Conservation (phyloP, 208 protist genomes). For the Wallacemonas collosoma region DNA sequence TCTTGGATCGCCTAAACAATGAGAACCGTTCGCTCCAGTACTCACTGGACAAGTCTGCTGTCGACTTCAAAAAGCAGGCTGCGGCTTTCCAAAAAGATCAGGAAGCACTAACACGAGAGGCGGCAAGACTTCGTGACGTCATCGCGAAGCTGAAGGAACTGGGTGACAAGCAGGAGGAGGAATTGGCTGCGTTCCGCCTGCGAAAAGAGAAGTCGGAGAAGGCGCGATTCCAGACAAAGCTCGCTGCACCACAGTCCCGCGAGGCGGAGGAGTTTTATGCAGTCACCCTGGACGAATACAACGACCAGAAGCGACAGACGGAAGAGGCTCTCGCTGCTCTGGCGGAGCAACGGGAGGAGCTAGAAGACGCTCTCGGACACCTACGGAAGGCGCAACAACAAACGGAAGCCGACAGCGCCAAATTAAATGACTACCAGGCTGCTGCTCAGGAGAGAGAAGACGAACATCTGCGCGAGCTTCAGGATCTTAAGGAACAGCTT, state of each 20-base stretch:
- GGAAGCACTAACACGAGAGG: conserved; percentile 33
- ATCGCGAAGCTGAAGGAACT: conserved; percentile 53
- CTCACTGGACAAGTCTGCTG: conserved; percentile 44
- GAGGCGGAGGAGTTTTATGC: conserved; percentile 21
- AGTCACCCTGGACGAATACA: conserved; percentile 31
- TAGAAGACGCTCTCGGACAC: not conserved
- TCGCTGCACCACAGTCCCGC: conserved; percentile 5
- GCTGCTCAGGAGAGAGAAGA: not conserved
- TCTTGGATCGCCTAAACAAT: conserved; percentile 50
- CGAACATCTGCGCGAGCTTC: not conserved
- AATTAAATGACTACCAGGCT: conserved; percentile 9
- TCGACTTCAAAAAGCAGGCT: conserved; percentile 47
- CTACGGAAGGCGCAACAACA: not conserved
- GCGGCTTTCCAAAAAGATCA: conserved; percentile 46
- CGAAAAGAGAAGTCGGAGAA: conserved; percentile 33
- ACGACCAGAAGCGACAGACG: conserved; percentile 19
- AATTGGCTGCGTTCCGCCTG: conserved; percentile 33
- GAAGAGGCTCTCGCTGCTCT: conserved; percentile 25
- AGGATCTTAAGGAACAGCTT: not conserved
- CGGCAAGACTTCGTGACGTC: conserved; percentile 41
- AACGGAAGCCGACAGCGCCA: conserved; percentile 1
- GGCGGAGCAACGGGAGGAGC: conserved; percentile 24
- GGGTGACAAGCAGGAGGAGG: conserved; percentile 37
- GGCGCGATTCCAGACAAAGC: conserved; percentile 30
- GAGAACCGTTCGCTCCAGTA: conserved; percentile 61